Percentiles rank a stretch among this genome's conserved stretches.
phyloP scores from a whole-genome alignment of 768 basidiomycete genomes.

The Agaricus subrufescens region DNA sequence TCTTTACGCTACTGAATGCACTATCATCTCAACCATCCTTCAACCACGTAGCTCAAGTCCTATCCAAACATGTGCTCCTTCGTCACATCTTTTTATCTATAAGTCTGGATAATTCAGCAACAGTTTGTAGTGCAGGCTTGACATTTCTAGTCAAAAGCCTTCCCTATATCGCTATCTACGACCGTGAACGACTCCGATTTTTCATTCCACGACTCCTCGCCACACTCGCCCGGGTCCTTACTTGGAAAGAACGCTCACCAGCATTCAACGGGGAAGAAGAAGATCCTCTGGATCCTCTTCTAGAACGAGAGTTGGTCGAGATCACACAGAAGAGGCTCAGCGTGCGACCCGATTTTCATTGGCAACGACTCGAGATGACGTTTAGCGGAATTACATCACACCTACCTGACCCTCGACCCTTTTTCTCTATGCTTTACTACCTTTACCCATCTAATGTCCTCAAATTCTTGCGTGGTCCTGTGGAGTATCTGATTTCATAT shows the following conservation, averaged over 20 bases:
- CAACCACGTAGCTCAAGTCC: conserved; percentile 37
- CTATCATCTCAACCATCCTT: conserved; percentile 57
- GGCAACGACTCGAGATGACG: conserved; percentile 62
- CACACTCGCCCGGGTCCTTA: conserved; percentile 66
- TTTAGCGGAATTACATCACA: conserved; percentile 49
- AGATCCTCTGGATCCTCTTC: conserved; percentile 25
- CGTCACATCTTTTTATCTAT: conserved; percentile 62
- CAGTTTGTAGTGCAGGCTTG: conserved; percentile 58
- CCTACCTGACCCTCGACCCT: conserved; percentile 57
- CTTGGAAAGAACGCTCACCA: conserved; percentile 60
- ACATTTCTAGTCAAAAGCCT: conserved; percentile 65
- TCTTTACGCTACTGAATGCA: conserved; percentile 60
- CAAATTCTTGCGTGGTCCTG: conserved; percentile 70
- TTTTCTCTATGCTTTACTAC: conserved; percentile 81
- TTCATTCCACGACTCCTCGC: conserved; percentile 63
- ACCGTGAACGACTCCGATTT: conserved; percentile 47
- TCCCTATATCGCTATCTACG: conserved; percentile 68
- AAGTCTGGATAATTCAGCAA: conserved; percentile 71
- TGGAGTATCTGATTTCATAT: conserved; percentile 53
- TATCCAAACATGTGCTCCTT: conserved; percentile 63
- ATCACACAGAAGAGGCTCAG: conserved; percentile 33
- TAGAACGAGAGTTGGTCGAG: conserved; percentile 36
- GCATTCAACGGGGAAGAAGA: conserved; percentile 23
- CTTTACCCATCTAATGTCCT: conserved; percentile 88
- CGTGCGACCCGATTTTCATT: conserved; percentile 53